phyloP scores from a whole-genome alignment of 176 grass and related monocot species.

The Dendrocalamus sinicus region DNA sequence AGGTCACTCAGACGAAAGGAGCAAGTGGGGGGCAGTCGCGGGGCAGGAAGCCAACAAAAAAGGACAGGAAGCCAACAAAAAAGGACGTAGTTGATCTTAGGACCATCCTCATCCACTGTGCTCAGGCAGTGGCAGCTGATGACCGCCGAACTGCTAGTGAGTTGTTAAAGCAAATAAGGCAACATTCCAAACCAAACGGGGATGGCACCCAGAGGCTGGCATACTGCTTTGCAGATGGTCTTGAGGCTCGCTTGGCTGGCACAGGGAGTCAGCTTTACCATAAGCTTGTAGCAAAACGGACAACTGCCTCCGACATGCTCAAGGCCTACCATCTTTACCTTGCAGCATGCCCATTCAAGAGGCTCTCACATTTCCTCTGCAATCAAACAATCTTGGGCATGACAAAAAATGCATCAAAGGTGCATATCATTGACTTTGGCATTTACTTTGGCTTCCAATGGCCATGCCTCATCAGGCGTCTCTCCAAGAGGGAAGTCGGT shows the following conservation, averaged over 20 bases:
- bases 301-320: conserved; percentile 86
- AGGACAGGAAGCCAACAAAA: conserved; percentile 83
- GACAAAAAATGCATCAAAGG: conserved; percentile 73
- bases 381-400: conserved; percentile 91
- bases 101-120: conserved; percentile 88
- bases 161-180: conserved; percentile 87
- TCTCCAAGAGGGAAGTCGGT: conserved; percentile 72
- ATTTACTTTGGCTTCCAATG: conserved; percentile 97
- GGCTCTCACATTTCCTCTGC: conserved; percentile 90
- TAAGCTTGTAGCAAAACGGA: conserved; percentile 81
- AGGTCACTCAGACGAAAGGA: conserved; percentile 57
- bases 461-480: conserved; percentile 89
- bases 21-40: conserved; percentile 47
- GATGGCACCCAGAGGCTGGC: conserved; percentile 86
- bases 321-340: conserved; percentile 97
- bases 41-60: conserved; percentile 83
- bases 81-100: conserved; percentile 93
- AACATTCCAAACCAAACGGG: conserved; percentile 73
- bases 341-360: conserved; percentile 94
- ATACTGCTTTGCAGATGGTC: conserved; percentile 87
- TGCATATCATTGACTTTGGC: conserved; percentile 97
- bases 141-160: conserved; percentile 82
- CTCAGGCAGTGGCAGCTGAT: conserved; percentile 92
- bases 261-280: conserved; percentile 90
- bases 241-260: conserved; percentile 90